A percentile compares a stretch with the other conserved stretches of the same genome.
phyloP scores from a whole-genome alignment of 1,139 yeast genomes.

The Taphrina communis region DNA sequence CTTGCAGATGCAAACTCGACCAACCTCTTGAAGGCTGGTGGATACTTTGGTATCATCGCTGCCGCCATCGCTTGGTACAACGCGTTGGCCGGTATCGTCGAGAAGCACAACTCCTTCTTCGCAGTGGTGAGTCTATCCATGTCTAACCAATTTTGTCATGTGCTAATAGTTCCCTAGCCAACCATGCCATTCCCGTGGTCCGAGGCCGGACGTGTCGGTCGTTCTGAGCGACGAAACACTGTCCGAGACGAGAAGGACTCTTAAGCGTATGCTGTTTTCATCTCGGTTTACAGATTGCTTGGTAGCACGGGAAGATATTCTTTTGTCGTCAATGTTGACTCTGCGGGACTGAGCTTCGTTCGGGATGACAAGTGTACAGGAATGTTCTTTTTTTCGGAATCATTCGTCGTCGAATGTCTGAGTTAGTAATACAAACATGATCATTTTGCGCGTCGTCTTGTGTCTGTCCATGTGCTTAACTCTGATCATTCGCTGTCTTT shows the following conservation, averaged over 20 bases:
- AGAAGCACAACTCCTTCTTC: constrained; percentile 57
- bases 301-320: not conserved
- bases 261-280: not conserved
- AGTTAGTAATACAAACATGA: constrained; percentile 3
- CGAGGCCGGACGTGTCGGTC: constrained; percentile 39
- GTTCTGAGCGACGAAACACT: constrained; percentile 19
- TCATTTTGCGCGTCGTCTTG: not conserved
- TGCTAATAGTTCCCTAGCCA: not conserved
- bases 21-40: constrained; percentile 68
- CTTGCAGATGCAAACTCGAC: constrained; percentile 48
- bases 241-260: constrained; percentile 37
- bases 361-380: not conserved
- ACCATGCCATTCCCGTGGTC: constrained; percentile 44
- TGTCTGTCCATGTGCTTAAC: too few species aligned
- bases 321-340: not conserved
- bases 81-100: constrained; percentile 90
- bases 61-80: constrained; percentile 86
- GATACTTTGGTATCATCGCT: constrained; percentile 78
- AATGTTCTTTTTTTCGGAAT: not conserved
- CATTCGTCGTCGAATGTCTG: not conserved
- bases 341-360: not conserved
- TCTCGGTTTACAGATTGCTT: too few species aligned
- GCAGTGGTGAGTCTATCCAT: constrained; percentile 24
- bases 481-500: too few species aligned
- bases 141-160: too few species aligned